These are phyloP conservation scores for Taphrina flavorubra DNA, from an alignment of 1,139 yeast species.

Conservation along the genomic window DNA sequence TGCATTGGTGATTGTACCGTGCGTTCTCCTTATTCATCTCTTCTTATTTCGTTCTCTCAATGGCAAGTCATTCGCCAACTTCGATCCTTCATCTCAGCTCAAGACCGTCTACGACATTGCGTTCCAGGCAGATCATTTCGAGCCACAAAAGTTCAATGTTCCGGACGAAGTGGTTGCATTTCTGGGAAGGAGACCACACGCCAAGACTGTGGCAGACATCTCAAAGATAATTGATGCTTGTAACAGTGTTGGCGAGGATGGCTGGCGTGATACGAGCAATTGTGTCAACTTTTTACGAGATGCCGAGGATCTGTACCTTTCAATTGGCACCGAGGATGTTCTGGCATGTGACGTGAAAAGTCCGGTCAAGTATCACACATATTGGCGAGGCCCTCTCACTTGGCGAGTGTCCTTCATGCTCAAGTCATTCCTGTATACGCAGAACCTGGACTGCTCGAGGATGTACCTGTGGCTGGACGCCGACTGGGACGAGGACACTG, in stretches of 20 bases:
- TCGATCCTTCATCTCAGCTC: neutral
- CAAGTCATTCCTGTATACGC: conserved; percentile 37
- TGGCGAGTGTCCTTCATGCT: conserved; percentile 36
- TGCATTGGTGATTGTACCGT: conserved; percentile 9
- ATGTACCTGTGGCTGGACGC: conserved; percentile 39
- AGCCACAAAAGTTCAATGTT: conserved; percentile 5
- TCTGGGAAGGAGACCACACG: conserved; percentile 14
- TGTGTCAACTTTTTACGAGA: conserved; percentile 27
- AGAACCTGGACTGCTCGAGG: conserved; percentile 35
- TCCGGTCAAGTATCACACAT: conserved; percentile 33
- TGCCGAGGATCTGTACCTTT: conserved; percentile 6
- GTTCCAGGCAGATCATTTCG: neutral
- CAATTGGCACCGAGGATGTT: neutral
- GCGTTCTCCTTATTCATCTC: conserved; percentile 1
- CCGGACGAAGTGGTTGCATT: conserved; percentile 2
- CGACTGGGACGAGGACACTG: conserved; percentile 16
- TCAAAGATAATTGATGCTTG: conserved; percentile 26
- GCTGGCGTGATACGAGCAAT: conserved; percentile 35
- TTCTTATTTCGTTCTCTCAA: neutral
- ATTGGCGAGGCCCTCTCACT: conserved; percentile 37
- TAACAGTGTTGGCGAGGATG: conserved; percentile 13
- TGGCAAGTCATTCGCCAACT: neutral
- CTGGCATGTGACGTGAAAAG: neutral
- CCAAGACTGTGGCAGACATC: conserved; percentile 12
- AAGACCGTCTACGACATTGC: neutral